Base-by-base conservation (phyloP, 106 monocot genomes). In the Hemerocallis citrina region DNA sequence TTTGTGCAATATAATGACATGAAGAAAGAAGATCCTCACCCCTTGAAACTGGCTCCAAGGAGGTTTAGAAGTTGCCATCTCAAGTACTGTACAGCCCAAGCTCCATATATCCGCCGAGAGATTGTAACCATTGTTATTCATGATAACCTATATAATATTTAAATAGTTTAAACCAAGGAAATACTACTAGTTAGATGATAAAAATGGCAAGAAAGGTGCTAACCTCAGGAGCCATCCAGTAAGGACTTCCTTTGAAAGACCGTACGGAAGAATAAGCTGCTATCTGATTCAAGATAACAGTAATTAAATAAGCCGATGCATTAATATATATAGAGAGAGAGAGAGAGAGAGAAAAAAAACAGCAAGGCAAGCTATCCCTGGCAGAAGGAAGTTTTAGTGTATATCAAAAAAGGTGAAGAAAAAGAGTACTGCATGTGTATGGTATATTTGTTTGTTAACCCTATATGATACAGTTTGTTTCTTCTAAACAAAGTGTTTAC, bases 161-260 rank as follows among this genome's bases (percentile, higher is more conserved):
- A 14, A 24, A 25, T 9, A 29, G 14, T 40, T 4, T 13, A 3
- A 46, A 47, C 4, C 66, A 48, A 62, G 7, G 5, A 35, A n/a
- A n/a, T n/a, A n/a, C n/a, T n/a, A n/a, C n/a, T n/a, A n/a, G n/a
- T n/a, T n/a, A n/a, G n/a, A n/a, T 59, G 38, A 12, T 59, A 12
- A 38, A 39, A 4, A 59, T 38, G 1, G 27, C 59, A 59, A 59
- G 52, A 33, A 46, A 32, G 15, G 4, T 59, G 17, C 72, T 62
- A 43, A 85, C 98, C 98, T 99, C 98, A 35, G 98, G 98, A 56
- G 98, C 98, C 84, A 99, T 99, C 98, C 98, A 99, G 47, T 99
- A 88, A 21, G 98, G 98, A 56, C 92, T 99, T 80, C 98, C 98
- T 68, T 92, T 99, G 59, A 99, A 88, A 42, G 98, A 92, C 17